These are phyloP conservation scores for Phytophthora meadii DNA, from an alignment of 352 stramenopile species.

Conservation along the genomic window DNA sequence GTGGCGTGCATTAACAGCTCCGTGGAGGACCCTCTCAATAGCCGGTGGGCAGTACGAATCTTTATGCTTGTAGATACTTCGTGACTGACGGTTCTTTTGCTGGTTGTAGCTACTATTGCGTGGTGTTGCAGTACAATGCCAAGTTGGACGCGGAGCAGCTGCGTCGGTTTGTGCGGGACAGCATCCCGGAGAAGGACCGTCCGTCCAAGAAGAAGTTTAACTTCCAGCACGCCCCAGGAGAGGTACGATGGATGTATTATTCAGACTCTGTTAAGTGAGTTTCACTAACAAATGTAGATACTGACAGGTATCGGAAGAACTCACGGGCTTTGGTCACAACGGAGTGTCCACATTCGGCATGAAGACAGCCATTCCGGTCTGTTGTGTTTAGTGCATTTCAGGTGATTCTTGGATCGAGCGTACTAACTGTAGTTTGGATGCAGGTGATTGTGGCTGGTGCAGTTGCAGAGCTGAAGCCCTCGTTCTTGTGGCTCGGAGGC, in stretches of 20 bases:
- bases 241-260: constrained; percentile 32
- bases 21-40: constrained; percentile 68
- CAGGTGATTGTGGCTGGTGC: constrained; percentile 78
- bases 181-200: constrained; percentile 58
- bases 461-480: constrained; percentile 49
- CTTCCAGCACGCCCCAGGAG: constrained; percentile 82
- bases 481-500: constrained; percentile 85
- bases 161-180: constrained; percentile 77
- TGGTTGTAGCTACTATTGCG: constrained; percentile 72
- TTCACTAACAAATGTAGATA: not conserved
- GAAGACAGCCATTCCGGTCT: constrained; percentile 70
- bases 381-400: not conserved
- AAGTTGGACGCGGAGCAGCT: constrained; percentile 86
- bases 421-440: not conserved
- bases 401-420: too few species aligned
- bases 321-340: constrained; percentile 90
- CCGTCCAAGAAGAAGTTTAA: constrained; percentile 86
- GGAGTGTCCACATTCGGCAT: constrained; percentile 86
- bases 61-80: not conserved
- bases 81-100: too few species aligned
- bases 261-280: not conserved
- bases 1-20: constrained; percentile 69
- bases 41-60: constrained; percentile 37
- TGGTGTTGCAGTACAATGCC: constrained; percentile 89
- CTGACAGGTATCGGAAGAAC: constrained; percentile 58